Evolutionary conservation across 805 yeast genomes (phyloP).

Genomic region (Candida silvicultrix): DNA sequence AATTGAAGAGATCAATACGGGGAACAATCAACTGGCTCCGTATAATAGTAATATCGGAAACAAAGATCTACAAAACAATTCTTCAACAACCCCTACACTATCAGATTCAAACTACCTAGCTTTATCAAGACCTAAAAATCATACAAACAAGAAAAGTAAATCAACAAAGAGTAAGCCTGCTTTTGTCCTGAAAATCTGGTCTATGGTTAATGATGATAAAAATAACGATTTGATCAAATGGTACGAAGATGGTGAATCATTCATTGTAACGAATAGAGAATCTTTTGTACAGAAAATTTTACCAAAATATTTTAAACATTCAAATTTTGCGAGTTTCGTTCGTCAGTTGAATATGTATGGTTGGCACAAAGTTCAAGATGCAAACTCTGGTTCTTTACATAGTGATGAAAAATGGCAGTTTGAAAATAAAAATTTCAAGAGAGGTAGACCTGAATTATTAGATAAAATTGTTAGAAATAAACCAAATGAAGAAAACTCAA

Average conservation of each 20-base stretch:
- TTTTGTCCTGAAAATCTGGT: constrained; percentile 90
- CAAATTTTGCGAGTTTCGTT: constrained; percentile 92
- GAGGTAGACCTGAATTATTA: constrained; percentile 76
- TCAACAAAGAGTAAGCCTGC: constrained; percentile 67
- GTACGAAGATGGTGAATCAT: constrained; percentile 80
- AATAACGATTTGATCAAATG: constrained; percentile 74
- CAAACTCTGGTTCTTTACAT: constrained; percentile 65
- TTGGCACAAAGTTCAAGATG: constrained; percentile 97
- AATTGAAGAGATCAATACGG: background rate
- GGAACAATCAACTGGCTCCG: background rate
- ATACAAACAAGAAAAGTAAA: background rate
- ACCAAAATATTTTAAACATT: constrained; percentile 92
- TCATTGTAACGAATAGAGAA: constrained; percentile 80
- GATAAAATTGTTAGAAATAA: constrained; percentile 81
- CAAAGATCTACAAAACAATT: too few relatives aligned
- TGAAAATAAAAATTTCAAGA: constrained; percentile 71
- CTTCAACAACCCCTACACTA: too few relatives aligned
- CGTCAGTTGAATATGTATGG: constrained; percentile 98
- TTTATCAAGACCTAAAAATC: background rate
- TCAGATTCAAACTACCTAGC: background rate
- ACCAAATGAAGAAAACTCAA: constrained; percentile 22
- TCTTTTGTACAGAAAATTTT: constrained; percentile 72
- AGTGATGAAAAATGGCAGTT: constrained; percentile 87
- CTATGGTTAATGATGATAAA: constrained; percentile 80
- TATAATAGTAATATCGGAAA: background rate